Conservation (phyloP, 108 stramenopile genomes). For the Cyclotella distinguenda region DNA sequence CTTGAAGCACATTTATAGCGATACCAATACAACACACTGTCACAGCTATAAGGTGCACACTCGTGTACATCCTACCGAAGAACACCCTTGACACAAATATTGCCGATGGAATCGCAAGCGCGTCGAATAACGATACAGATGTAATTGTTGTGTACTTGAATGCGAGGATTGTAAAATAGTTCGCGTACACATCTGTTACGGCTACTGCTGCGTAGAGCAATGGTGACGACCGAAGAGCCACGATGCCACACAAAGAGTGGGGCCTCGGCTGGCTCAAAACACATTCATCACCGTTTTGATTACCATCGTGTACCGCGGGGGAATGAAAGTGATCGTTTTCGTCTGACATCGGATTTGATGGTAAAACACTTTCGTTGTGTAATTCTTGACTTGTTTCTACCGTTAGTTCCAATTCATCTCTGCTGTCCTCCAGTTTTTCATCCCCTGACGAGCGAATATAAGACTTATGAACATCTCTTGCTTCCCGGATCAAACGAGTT, state of each 20-base stretch:
- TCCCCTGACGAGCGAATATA: constrained; percentile 1
- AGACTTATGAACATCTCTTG: neutral
- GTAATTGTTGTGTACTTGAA: constrained; percentile 92
- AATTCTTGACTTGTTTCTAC: constrained; percentile 6
- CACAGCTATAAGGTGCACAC: constrained; percentile 78
- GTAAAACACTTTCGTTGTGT: neutral
- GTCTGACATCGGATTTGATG: neutral
- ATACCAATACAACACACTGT: constrained; percentile 83
- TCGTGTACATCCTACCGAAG: constrained; percentile 68
- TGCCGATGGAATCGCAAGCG: constrained; percentile 90
- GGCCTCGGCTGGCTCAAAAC: constrained; percentile 1
- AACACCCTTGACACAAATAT: constrained; percentile 84
- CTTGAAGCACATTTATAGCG: constrained; percentile 71
- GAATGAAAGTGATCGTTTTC: constrained; percentile 1
- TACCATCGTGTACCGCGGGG: neutral
- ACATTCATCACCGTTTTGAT: neutral
- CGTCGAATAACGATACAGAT: constrained; percentile 88
- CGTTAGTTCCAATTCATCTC: constrained; percentile 8
- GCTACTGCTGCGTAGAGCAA: constrained; percentile 41
- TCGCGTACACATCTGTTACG: constrained; percentile 70
- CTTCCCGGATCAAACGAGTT: constrained; percentile 14
- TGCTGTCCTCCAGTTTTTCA: neutral
- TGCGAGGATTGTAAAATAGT: constrained; percentile 62
- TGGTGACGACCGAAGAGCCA: constrained; percentile 25
- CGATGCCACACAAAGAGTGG: constrained; percentile 31